phyloP scores from a whole-genome alignment of 345 rosid genomes.

The Heritiera littoralis region DNA sequence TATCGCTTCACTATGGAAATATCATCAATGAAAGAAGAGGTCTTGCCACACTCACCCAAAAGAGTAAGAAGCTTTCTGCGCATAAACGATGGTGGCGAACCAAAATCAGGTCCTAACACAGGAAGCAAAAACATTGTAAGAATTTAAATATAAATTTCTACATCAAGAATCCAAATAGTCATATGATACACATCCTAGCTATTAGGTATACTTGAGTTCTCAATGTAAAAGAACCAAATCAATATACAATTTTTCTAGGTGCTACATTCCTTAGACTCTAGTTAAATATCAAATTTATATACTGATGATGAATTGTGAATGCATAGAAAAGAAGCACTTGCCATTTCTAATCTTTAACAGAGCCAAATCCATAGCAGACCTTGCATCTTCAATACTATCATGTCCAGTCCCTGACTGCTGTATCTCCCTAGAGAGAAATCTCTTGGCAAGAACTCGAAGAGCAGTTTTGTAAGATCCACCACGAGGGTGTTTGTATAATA shows the following conservation, averaged over 20 bases:
- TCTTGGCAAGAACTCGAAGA: slow-evolving; percentile 78
- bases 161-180: slow-evolving; percentile 10
- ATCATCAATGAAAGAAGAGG: slow-evolving; percentile 74
- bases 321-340: slow-evolving; percentile 31
- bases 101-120: slow-evolving; percentile 85
- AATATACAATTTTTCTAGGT: background rate
- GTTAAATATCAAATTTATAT: background rate
- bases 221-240: background rate
- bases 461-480: slow-evolving; percentile 78
- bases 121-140: slow-evolving; percentile 20
- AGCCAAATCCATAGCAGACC: slow-evolving; percentile 88
- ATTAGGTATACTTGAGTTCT: background rate
- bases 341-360: slow-evolving; percentile 81
- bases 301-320: background rate
- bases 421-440: slow-evolving; percentile 81
- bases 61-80: slow-evolving; percentile 68
- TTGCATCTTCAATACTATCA: slow-evolving; percentile 92
- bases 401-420: slow-evolving; percentile 79
- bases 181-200: background rate
- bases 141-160: slow-evolving; percentile 14
- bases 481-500: slow-evolving; percentile 79
- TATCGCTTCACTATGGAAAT: slow-evolving; percentile 67
- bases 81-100: slow-evolving; percentile 64
- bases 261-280: background rate
- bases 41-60: slow-evolving; percentile 67